Conservation (phyloP, 2,329 filamentous ascomycete genomes). For the Dryadomyces quercivorus region DNA sequence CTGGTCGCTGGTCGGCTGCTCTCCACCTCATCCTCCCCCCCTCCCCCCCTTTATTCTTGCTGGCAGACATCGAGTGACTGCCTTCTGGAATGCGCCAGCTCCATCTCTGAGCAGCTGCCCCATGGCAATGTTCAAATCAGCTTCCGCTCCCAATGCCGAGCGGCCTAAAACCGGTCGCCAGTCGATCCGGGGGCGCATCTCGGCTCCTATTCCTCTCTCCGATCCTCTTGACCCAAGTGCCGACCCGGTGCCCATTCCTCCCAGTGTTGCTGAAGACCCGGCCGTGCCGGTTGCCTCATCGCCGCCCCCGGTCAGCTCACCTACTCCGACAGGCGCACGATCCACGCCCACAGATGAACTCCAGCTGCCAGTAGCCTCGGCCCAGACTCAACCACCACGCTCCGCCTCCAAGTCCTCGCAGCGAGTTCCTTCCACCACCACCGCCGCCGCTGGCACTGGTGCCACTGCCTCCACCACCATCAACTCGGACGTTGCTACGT, state of each 20-base stretch:
- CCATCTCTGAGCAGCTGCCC: neutral
- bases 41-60: neutral
- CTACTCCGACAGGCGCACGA: no score
- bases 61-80: neutral
- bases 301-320: neutral
- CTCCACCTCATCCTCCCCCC: no score
- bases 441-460: neutral
- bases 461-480: neutral
- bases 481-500: neutral
- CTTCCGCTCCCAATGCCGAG: conserved; percentile 20
- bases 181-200: conserved; percentile 48
- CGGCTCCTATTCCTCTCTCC: conserved; percentile 45
- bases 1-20: no score
- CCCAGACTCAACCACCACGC: neutral
- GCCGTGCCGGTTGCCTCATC: neutral
- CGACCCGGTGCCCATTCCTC: neutral
- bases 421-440: neutral
- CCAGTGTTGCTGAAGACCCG: neutral
- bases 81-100: neutral
- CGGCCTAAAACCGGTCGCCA: conserved; percentile 28
- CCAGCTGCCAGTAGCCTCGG: neutral
- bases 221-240: conserved; percentile 21
- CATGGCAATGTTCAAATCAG: conserved; percentile 29
- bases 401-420: neutral
- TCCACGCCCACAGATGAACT: no score